phyloP scores from a whole-genome alignment of 768 basidiomycete genomes.

The Nidularia pulvinata region DNA sequence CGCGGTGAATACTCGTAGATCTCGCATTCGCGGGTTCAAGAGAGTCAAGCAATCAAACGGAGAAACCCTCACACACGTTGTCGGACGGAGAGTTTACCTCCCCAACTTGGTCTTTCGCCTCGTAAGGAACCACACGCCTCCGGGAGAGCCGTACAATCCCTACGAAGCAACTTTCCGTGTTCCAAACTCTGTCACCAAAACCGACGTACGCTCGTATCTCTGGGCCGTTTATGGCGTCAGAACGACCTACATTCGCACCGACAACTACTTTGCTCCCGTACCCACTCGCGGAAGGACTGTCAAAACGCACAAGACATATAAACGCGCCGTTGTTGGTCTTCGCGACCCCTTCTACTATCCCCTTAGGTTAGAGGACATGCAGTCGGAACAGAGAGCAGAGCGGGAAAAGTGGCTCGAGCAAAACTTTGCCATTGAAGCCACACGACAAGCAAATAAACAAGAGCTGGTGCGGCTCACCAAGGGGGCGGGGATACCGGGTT shows the following conservation, averaged over 20 bases:
- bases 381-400: conserved; percentile 44
- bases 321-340: conserved; percentile 90
- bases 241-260: conserved; percentile 95
- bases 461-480: conserved; percentile 35
- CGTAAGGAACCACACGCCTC: conserved; percentile 79
- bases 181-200: conserved; percentile 89
- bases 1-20: conserved; percentile 53
- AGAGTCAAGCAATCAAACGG: conserved; percentile 36
- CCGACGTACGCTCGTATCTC: conserved; percentile 88
- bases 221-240: conserved; percentile 83
- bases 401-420: conserved; percentile 66
- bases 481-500: conserved; percentile 34
- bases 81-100: conserved; percentile 86
- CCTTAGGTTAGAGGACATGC: conserved; percentile 77
- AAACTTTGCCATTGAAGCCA: conserved; percentile 48
- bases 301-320: conserved; percentile 64
- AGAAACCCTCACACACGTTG: conserved; percentile 45
- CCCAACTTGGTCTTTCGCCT: conserved; percentile 86
- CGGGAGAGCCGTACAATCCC: conserved; percentile 86
- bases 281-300: conserved; percentile 18
- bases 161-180: conserved; percentile 95
- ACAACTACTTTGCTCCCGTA: conserved; percentile 73
- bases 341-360: conserved; percentile 96
- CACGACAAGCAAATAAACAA: conserved; percentile 29
- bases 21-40: conserved; percentile 67